A percentile compares a stretch with the other conserved stretches of the same genome.
Evolutionary conservation across 345 rosid species (phyloP).

Genomic region (Brassica rapa): DNA sequence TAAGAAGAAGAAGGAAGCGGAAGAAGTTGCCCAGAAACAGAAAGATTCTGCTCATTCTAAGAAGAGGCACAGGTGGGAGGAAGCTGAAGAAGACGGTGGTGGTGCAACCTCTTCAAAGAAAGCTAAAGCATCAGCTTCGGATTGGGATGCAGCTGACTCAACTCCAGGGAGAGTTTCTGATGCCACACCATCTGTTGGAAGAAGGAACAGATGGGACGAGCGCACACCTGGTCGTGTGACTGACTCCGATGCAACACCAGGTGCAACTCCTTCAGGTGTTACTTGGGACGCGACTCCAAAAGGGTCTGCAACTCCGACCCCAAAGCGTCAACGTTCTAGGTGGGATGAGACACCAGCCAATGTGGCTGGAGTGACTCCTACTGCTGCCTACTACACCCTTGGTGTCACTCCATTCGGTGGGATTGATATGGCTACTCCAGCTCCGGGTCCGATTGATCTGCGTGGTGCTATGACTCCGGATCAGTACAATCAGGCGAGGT

Average conservation of each 20-base stretch:
- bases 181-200: conserved; percentile 73
- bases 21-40: conserved; percentile 55
- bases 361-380: conserved; percentile 97
- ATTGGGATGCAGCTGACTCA: conserved; percentile 91
- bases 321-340: conserved; percentile 88
- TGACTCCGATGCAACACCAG: conserved; percentile 94
- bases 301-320: conserved; percentile 88
- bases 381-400: conserved; percentile 66
- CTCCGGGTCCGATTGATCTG: conserved; percentile 64
- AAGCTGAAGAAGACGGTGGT: conserved; percentile 62
- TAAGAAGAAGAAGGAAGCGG: conserved; percentile 67
- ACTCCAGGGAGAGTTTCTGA: conserved; percentile 81
- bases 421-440: conserved; percentile 81
- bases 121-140: conserved; percentile 71
- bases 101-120: conserved; percentile 41
- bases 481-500: conserved; percentile 81
- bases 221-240: conserved; percentile 92
- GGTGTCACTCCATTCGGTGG: conserved; percentile 94
- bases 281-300: conserved; percentile 94
- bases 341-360: conserved; percentile 99
- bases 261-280: conserved; percentile 92
- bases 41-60: conserved; percentile 42
- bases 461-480: conserved; percentile 86
- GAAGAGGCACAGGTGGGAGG: conserved; percentile 96
- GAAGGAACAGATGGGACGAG: conserved; percentile 97